Evolutionary conservation across 495 filamentous ascomycete species (phyloP).

Genomic region (Barbatosphaeria neglecta): DNA sequence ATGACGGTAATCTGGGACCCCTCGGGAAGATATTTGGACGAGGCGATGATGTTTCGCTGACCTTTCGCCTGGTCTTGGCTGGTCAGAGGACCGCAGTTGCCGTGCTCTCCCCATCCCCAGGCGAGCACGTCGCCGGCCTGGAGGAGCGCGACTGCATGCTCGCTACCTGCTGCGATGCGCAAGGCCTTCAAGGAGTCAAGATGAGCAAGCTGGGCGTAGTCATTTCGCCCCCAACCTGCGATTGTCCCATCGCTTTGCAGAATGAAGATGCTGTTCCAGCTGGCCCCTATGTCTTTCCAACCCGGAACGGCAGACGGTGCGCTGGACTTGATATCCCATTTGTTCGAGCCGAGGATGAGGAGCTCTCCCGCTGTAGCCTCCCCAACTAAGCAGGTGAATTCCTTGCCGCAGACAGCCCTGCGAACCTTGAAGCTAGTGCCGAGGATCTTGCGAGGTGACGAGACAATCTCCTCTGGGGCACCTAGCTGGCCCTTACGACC

Average conservation of each 20-base stretch:
- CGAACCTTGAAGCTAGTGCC: constrained; percentile 42
- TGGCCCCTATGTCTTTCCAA: constrained; percentile 56
- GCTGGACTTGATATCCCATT: constrained; percentile 45
- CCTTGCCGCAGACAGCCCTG: constrained; percentile 62
- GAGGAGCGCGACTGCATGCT: constrained; percentile 65
- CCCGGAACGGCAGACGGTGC: constrained; percentile 22
- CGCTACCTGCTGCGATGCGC: constrained; percentile 68
- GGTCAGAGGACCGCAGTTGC: constrained; percentile 74
- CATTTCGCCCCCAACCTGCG: constrained; percentile 63
- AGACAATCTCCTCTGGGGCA: constrained; percentile 32
- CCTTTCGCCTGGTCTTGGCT: constrained; percentile 51
- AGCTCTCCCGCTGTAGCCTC: constrained; percentile 40
- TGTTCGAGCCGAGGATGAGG: constrained; percentile 56
- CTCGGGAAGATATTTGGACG: constrained; percentile 32
- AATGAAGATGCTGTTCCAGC: constrained; percentile 75
- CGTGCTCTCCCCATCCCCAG: constrained; percentile 97
- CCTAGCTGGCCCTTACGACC: constrained; percentile 78
- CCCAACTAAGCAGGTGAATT: constrained; percentile 67
- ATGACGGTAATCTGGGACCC: constrained; percentile 40
- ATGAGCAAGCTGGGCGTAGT: constrained; percentile 71
- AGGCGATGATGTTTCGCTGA: constrained; percentile 48
- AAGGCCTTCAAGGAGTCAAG: constrained; percentile 34
- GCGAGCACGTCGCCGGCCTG: constrained; percentile 50
- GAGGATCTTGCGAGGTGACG: constrained; percentile 46
- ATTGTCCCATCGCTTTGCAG: constrained; percentile 44